Evolutionary conservation across 257 asterid species (phyloP), one percentile per base, ranked within the genome.

Genomic region (Solanum sitiens): DNA sequence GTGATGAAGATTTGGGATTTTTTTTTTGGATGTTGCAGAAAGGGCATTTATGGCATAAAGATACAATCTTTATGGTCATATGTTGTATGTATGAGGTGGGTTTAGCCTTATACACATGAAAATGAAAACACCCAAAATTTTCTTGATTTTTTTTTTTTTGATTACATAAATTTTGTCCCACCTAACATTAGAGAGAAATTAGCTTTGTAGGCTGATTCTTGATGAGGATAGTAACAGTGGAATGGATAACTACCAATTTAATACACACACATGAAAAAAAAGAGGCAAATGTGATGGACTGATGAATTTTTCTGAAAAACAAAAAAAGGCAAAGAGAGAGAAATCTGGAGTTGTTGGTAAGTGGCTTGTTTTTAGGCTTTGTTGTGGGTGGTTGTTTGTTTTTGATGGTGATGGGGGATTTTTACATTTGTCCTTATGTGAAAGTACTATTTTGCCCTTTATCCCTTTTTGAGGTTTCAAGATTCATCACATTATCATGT

Each of bases 21-120:
- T 5, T 13, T n/a, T 42, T 79, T 79, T 6, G 92, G 95, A 93
- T 88, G 93, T 94, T 93, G 99, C 95, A 80, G 85, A 93, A 71
- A 93, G 98, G 98, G 98, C 63, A 94, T 88, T 94, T 93, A 70
- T 91, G 98, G 94, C 42, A 95, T 87, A 87, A 45, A 61, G 40
- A 15, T 73, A 67, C 47, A 39, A 86, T 91, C 75, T 79, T 79
- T 79, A 45, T 79, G 42, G 85, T 79, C 59, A 79, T 27, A 47
- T 77, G 15, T 18, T 45, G 30, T 80, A 30, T 80, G 25, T 47
- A 18, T 47, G 85, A 80, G 68, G 68, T 80, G 85, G 27, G 39
- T 77, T 77, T 72, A 91, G 93, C 67, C 67, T 59, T 56, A 20
- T 20, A 90, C 85, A 90, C 87, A 20, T 20, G 82, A 73, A 21